Percentiles rank a stretch among this genome's conserved stretches.
Conservation (phyloP, 2,329 filamentous ascomycete species). For the Trichothecium roseum region DNA sequence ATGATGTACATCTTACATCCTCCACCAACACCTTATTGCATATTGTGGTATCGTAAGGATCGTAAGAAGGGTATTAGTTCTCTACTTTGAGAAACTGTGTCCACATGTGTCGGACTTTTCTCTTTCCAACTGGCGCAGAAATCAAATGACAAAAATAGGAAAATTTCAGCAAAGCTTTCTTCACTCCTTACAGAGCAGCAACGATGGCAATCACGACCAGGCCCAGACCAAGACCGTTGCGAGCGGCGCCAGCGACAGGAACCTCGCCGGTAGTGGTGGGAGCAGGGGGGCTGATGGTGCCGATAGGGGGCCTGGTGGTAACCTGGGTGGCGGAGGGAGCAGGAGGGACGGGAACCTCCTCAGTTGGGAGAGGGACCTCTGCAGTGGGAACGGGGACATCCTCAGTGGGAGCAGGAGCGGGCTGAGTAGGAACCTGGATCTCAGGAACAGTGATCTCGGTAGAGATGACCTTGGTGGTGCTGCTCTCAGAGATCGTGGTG, state of each 20-base stretch:
- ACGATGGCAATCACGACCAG: conserved; percentile 32
- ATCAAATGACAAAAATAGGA: background rate
- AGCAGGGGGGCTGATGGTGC: conserved; percentile 9
- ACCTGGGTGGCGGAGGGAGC: conserved; percentile 10
- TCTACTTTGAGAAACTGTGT: conserved; percentile 4
- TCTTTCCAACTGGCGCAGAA: conserved; percentile 2
- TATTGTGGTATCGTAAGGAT: conserved; percentile 39
- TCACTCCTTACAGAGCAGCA: conserved; percentile 32
- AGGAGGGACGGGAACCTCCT: conserved; percentile 28
- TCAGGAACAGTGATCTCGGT: conserved; percentile 43
- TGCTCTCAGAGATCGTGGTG: conserved; percentile 34
- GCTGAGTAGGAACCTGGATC: conserved; percentile 35
- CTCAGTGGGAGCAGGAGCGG: conserved; percentile 7
- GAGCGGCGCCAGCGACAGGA: conserved; percentile 25
- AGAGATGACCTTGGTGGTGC: conserved; percentile 37
- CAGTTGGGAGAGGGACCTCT: conserved; percentile 31
- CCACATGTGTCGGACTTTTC: conserved; percentile 7
- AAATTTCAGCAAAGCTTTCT: conserved; percentile 9
- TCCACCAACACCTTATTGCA: conserved; percentile 13
- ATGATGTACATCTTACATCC: background rate
- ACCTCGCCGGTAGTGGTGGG: conserved; percentile 11
- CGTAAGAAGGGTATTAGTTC: conserved; percentile 39
- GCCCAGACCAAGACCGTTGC: conserved; percentile 34
- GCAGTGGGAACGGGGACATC: conserved; percentile 1
- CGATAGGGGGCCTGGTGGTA: conserved; percentile 7